Percentiles rank a stretch among this genome's conserved stretches.
Conservation (phyloP, 495 filamentous ascomycete genomes). For the Daldinia caldariorum region DNA sequence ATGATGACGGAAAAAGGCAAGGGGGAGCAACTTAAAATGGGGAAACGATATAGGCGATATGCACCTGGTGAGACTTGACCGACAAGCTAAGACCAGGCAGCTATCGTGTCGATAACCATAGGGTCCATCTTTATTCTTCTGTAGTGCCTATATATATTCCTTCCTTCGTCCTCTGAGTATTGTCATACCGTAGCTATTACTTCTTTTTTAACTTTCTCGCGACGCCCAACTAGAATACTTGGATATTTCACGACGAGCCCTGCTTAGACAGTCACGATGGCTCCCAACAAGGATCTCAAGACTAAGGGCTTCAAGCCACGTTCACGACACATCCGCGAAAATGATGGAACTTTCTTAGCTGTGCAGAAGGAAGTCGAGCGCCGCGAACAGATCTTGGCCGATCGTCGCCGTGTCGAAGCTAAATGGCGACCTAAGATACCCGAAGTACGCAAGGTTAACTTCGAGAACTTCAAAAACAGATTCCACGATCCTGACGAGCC, state of each 20-base stretch:
- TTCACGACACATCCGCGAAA: constrained; percentile 13
- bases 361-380: constrained; percentile 45
- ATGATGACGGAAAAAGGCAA: neutral
- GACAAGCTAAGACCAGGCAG: neutral
- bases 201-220: neutral
- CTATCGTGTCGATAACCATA: neutral
- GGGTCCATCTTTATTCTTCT: neutral
- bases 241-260: neutral
- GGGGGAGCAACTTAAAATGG: neutral
- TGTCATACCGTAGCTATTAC: neutral
- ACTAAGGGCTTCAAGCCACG: constrained; percentile 7
- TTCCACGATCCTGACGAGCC: constrained; percentile 44
- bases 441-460: constrained; percentile 49
- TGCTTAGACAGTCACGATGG: constrained; percentile 27
- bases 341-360: constrained; percentile 32
- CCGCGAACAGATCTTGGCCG: constrained; percentile 44
- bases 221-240: neutral
- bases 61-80: neutral
- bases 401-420: constrained; percentile 42
- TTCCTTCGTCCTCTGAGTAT: neutral
- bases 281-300: constrained; percentile 13
- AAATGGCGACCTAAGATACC: constrained; percentile 51
- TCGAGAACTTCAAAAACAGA: constrained; percentile 54
- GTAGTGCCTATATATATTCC: neutral
- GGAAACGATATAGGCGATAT: neutral